Base-by-base conservation (phyloP, 2,329 filamentous ascomycete genomes). In the Alternaria sp. region DNA sequence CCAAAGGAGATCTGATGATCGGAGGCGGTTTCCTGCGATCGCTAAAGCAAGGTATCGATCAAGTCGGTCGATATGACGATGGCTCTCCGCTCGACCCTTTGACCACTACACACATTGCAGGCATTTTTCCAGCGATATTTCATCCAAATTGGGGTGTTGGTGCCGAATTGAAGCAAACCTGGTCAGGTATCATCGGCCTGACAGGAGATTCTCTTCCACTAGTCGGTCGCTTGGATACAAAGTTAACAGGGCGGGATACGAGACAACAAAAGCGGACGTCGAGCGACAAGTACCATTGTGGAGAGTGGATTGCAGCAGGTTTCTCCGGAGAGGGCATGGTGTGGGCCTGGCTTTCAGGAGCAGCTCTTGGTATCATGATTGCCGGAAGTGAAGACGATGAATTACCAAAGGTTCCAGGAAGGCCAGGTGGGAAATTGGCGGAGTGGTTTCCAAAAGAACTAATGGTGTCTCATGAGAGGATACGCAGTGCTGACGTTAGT, bases 151-250 rank as follows among this genome's bases (percentile, higher is more conserved):
- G 62, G 51, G 51, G 57, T 30, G 38, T 30, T 8, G 57, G 64
- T 18, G 54, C 62, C 2, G 52, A 69, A 5, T 61, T 83, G 4
- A 78, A 80, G 55, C 77, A 77, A 50, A 74, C 79, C 0, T 88
- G 85, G 86, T 82, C 81, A 0, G 85, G 85, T 0, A 79, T 83
- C 7, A 69, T 87, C 22, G 83, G 80, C 1, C 67, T 82, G 28
- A 85, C 83, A 0, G 83, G 81, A 0, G 86, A 87, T 62, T 50
- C 66, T 11, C 73, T 85, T 28, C 85, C 85, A 0, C 80, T 86
- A 41, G 85, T 87, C 1, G 85, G 85, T 0, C 69, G 73, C n/a
- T 71, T 85, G 0, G 73, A 78, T 10, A 51, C 64, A 11, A 65
- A 55, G 18, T 61, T 82, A 0, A 79, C 57, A 5, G 50, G 50